phyloP scores from a whole-genome alignment of 1,284 basidiomycete species.

The Cryptococcus sp. region DNA sequence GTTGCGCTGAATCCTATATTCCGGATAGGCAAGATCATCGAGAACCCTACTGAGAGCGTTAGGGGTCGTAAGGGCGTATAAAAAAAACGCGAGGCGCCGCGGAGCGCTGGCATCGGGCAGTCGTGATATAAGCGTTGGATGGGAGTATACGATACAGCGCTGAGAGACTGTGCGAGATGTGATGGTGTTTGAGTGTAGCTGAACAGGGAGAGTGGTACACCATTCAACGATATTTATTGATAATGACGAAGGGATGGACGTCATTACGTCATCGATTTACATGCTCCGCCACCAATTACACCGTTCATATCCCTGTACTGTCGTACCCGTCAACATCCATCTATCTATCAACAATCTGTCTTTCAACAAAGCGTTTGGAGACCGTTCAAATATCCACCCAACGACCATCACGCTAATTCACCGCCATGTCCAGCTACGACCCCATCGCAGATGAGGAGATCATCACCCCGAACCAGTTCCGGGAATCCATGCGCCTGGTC shows the following conservation, averaged over 20 bases:
- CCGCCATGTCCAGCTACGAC: slow-evolving; percentile 49
- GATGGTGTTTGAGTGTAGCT: too few relatives aligned
- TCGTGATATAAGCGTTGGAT: neutral
- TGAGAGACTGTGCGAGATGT: too few relatives aligned
- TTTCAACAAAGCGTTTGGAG: too few relatives aligned
- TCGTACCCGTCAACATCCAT: too few relatives aligned
- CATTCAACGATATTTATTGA: too few relatives aligned
- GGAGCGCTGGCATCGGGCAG: slow-evolving; percentile 11
- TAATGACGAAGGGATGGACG: neutral
- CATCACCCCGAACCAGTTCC: slow-evolving; percentile 49
- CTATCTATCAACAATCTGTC: too few relatives aligned
- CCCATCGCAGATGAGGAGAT: slow-evolving; percentile 34
- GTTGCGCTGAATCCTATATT: slow-evolving; percentile 5
- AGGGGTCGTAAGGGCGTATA: slow-evolving; percentile 7
- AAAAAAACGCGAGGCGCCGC: slow-evolving; percentile 4
- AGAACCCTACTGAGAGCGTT: slow-evolving; percentile 10
- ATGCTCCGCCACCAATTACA: neutral
- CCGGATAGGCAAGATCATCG: slow-evolving; percentile 11
- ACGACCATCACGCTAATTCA: neutral
- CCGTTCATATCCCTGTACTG: too few relatives aligned
- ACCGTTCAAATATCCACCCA: too few relatives aligned
- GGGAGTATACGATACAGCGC: too few relatives aligned
- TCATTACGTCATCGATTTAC: neutral
- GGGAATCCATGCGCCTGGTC: slow-evolving; percentile 47
- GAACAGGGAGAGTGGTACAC: too few relatives aligned